A percentile compares a stretch with the other conserved stretches of the same genome.
These are phyloP conservation scores for Quercus robur DNA, from an alignment of 306 rosid genomes.

Conservation along the genomic window DNA sequence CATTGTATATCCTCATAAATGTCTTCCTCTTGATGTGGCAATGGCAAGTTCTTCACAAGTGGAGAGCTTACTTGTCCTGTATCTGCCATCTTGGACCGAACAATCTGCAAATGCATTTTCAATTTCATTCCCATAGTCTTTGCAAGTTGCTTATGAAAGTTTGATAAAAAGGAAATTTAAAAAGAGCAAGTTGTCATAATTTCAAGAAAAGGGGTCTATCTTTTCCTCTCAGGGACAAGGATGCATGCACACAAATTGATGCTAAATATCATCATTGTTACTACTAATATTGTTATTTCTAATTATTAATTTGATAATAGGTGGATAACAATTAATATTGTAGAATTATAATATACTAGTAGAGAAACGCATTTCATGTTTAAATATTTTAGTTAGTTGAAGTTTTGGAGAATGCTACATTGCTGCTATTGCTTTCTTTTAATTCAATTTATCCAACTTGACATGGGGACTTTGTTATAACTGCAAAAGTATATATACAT, in stretches of 20 bases:
- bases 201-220: background rate
- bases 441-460: background rate
- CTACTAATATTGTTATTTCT: background rate
- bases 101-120: slow-evolving; percentile 50
- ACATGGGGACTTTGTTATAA: background rate
- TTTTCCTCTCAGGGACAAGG: background rate
- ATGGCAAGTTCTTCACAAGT: slow-evolving; percentile 29
- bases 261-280: background rate
- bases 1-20: slow-evolving; percentile 45
- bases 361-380: background rate
- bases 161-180: background rate
- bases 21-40: slow-evolving; percentile 41
- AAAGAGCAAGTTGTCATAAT: background rate
- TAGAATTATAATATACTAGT: background rate
- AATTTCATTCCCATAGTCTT: background rate
- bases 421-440: background rate
- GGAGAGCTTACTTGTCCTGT: slow-evolving; percentile 49
- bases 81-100: slow-evolving; percentile 59
- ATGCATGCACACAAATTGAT: background rate
- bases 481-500: background rate
- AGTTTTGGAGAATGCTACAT: background rate
- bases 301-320: background rate
- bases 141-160: background rate
- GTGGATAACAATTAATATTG: background rate
- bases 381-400: background rate